Conservation (phyloP, 768 basidiomycete genomes). For the Mycena leptocephala region DNA sequence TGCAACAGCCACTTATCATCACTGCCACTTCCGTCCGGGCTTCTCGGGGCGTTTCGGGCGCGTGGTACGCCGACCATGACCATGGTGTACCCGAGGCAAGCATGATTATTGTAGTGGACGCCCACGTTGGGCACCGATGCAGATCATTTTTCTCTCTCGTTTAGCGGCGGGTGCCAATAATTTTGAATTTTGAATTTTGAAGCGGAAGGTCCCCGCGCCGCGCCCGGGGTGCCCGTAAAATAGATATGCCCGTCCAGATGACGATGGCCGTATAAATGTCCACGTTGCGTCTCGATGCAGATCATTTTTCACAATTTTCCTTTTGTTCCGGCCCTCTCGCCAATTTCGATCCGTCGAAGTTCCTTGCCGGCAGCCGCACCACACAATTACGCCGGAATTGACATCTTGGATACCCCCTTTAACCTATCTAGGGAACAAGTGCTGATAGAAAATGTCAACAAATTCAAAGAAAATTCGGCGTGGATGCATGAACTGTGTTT, state of each 20-base stretch:
- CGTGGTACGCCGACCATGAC: no score
- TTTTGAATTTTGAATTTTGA: slow-evolving; percentile 3
- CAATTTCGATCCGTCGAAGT: no score
- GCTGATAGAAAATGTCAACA: no score
- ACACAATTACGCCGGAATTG: no score
- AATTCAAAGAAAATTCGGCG: no score
- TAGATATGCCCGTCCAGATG: no score
- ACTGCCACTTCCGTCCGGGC: background rate
- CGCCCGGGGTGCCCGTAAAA: background rate
- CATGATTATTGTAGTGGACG: background rate
- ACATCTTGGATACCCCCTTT: no score
- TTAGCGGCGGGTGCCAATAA: background rate
- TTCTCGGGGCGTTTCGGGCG: background rate
- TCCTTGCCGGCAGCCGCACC: no score
- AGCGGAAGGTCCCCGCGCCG: background rate
- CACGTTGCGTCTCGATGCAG: background rate
- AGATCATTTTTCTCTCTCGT: background rate
- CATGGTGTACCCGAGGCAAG: background rate
- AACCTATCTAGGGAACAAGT: no score
- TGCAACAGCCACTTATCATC: background rate
- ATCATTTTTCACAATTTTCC: background rate
- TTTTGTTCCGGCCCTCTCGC: no score
- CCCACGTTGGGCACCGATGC: background rate
- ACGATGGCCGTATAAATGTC: background rate
- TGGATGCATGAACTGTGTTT: no score